phyloP scores from a whole-genome alignment of 495 filamentous ascomycete genomes.

The Parathielavia hyrcaniae region DNA sequence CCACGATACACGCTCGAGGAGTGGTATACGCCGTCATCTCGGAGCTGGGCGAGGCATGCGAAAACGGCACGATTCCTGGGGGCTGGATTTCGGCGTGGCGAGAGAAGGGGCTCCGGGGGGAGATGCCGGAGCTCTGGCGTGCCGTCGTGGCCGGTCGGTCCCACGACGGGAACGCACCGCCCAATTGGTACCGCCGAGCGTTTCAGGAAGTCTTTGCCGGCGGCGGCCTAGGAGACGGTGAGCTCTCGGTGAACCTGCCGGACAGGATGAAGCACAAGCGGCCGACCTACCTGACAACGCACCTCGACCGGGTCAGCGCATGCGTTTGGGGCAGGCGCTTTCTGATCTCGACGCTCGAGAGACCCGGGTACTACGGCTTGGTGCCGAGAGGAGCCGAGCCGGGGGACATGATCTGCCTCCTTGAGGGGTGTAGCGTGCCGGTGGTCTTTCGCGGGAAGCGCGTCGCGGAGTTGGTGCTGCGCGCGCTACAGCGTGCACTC shows the following conservation, averaged over 20 bases:
- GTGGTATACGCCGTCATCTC: background rate
- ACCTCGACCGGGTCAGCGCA: background rate
- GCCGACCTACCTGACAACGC: background rate
- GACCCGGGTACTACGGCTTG: background rate
- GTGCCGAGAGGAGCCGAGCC: background rate
- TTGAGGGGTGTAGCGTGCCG: background rate
- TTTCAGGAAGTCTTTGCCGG: background rate
- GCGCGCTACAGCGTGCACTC: background rate
- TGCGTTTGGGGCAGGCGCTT: background rate
- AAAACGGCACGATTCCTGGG: background rate
- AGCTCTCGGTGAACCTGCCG: too few relatives aligned
- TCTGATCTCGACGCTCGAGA: background rate
- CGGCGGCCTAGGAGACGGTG: too few relatives aligned
- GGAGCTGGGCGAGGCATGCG: background rate
- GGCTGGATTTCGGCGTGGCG: background rate
- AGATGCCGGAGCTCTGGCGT: background rate
- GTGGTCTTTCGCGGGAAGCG: background rate
- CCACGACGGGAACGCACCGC: background rate
- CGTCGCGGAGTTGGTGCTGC: background rate
- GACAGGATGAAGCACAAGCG: background rate
- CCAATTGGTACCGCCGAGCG: background rate
- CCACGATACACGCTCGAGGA: background rate
- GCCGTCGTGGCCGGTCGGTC: background rate
- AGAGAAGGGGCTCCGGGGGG: background rate
- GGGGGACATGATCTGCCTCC: background rate